These are phyloP conservation scores for Sporothrix brunneoviolacea DNA, from an alignment of 2,329 filamentous ascomycete genomes.

Conservation along the genomic window DNA sequence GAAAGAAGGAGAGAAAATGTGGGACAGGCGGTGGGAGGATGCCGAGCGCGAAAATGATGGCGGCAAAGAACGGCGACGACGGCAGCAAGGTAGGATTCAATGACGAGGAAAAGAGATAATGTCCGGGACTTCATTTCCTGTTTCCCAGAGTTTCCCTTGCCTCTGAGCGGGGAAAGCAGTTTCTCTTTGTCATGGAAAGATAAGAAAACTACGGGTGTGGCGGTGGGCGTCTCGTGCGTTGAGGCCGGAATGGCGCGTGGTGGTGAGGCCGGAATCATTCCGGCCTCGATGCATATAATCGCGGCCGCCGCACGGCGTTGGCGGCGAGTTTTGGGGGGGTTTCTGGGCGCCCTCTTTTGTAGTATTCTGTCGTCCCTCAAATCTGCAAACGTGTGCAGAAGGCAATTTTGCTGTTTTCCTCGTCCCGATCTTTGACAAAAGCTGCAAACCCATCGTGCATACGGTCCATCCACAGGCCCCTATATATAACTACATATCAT, in stretches of 20 bases:
- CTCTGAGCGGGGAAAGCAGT: background rate
- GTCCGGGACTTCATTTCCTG: too few relatives aligned
- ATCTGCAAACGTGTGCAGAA: too few relatives aligned
- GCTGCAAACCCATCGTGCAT: too few relatives aligned
- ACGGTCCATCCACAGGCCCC: background rate
- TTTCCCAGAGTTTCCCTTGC: background rate
- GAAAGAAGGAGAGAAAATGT: too few relatives aligned
- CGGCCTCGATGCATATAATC: slow-evolving; percentile 44
- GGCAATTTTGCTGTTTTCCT: too few relatives aligned
- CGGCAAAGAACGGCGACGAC: too few relatives aligned
- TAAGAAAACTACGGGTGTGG: slow-evolving; percentile 12
- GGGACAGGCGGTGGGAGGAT: too few relatives aligned
- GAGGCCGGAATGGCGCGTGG: slow-evolving; percentile 16
- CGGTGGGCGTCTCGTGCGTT: slow-evolving; percentile 1
- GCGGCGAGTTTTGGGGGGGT: background rate
- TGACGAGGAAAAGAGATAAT: too few relatives aligned
- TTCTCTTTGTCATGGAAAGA: slow-evolving; percentile 15
- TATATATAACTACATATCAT: background rate
- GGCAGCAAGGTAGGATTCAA: too few relatives aligned
- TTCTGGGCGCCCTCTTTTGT: too few relatives aligned
- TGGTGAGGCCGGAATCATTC: slow-evolving; percentile 40
- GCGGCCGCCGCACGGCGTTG: slow-evolving; percentile 21
- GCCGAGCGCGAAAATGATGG: too few relatives aligned
- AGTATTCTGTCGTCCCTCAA: background rate
- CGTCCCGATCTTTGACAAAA: background rate